These are phyloP conservation scores for Trypanosoma caninum DNA, from an alignment of 208 protist genomes.

Conservation along the genomic window DNA sequence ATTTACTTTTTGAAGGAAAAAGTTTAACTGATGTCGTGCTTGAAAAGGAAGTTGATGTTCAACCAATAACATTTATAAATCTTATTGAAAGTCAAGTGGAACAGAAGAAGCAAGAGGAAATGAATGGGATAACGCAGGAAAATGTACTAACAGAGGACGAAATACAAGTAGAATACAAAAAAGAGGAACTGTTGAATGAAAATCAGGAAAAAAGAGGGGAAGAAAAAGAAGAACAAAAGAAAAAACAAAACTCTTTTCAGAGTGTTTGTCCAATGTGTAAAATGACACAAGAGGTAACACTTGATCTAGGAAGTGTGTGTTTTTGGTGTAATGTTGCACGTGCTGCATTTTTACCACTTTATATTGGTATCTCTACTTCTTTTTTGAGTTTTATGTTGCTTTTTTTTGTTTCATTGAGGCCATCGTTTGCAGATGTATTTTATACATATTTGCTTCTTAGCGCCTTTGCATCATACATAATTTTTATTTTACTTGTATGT, in stretches of 20 bases:
- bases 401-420: conserved; percentile 49
- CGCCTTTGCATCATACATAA: conserved; percentile 29
- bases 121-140: neutral
- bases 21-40: neutral
- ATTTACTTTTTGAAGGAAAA: conserved; percentile 17
- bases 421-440: conserved; percentile 59
- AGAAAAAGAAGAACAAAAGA: neutral
- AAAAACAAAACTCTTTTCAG: neutral
- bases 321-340: conserved; percentile 63
- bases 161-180: neutral
- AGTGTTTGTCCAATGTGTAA: conserved; percentile 57
- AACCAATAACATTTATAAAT: too few relatives aligned
- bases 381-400: conserved; percentile 30
- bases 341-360: conserved; percentile 43
- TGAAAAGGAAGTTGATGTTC: neutral
- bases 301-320: conserved; percentile 51
- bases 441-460: conserved; percentile 31
- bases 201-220: neutral
- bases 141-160: neutral
- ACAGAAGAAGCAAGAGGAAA: too few relatives aligned
- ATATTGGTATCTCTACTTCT: conserved; percentile 26
- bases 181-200: neutral
- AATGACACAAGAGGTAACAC: conserved; percentile 25
- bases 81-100: too few relatives aligned
- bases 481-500: conserved; percentile 24